phyloP scores from a whole-genome alignment of 2,329 filamentous ascomycete species.

The Anisogramma anomala region DNA sequence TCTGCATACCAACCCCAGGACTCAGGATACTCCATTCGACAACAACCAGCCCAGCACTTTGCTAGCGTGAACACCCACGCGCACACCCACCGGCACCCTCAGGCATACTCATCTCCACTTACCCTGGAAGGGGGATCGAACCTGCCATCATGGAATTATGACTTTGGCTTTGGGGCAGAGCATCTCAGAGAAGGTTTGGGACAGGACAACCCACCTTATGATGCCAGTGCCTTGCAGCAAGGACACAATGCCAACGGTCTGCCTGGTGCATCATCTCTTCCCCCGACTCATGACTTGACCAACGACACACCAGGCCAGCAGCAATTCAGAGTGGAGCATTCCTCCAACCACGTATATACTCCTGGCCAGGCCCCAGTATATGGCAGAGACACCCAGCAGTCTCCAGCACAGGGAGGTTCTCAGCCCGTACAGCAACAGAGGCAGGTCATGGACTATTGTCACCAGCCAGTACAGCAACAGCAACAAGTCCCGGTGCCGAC shows the following conservation, averaged over 20 bases:
- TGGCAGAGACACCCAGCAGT: constrained; percentile 10
- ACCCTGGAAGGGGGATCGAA: constrained; percentile 7
- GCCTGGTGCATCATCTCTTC: background rate
- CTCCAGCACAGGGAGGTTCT: constrained; percentile 9
- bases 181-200: constrained; percentile 1
- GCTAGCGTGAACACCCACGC: constrained; percentile 1
- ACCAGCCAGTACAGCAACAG: constrained; percentile 17
- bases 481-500: constrained; percentile 14
- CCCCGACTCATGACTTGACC: constrained; percentile 8
- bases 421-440: constrained; percentile 9
- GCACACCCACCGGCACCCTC: constrained; percentile 9
- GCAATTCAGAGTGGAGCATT: constrained; percentile 6
- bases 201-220: constrained; percentile 1
- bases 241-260: constrained; percentile 3
- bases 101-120: constrained; percentile 6
- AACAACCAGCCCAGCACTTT: constrained; percentile 7
- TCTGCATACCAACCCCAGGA: constrained; percentile 7
- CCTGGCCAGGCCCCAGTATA: constrained; percentile 1
- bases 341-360: background rate
- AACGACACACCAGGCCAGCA: constrained; percentile 4
- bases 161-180: constrained; percentile 8
- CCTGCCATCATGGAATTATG: constrained; percentile 9
- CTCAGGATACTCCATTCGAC: constrained; percentile 8
- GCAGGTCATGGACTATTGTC: constrained; percentile 11
- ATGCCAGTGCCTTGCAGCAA: constrained; percentile 5